A percentile compares a stretch with the other conserved stretches of the same genome.
These are phyloP conservation scores for Penicillium bovifimosum DNA, from an alignment of 495 filamentous ascomycete species.

Conservation along the genomic window DNA sequence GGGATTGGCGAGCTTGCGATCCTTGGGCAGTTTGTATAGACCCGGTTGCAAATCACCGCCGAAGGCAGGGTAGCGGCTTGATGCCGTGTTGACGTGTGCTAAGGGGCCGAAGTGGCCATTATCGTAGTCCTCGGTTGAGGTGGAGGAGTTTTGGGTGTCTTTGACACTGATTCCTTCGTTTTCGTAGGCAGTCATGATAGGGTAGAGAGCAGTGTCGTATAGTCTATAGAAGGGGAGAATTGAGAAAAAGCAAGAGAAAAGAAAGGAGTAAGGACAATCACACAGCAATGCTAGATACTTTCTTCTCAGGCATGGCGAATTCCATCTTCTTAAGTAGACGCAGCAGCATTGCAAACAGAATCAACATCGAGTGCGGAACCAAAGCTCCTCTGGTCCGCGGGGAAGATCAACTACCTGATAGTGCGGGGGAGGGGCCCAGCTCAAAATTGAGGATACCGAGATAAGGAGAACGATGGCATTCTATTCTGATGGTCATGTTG, in stretches of 20 bases:
- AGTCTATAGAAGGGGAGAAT: not conserved
- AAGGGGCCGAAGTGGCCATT: conserved; percentile 45
- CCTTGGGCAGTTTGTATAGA: conserved; percentile 61
- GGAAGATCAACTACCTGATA: not conserved
- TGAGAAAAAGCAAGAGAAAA: not conserved
- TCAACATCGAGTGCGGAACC: not conserved
- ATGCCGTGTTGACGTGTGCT: conserved; percentile 54
- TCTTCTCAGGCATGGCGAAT: not conserved
- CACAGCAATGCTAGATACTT: not conserved
- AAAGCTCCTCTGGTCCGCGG: not conserved
- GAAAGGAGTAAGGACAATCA: not conserved
- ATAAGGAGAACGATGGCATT: not conserved
- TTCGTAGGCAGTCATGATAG: conserved; percentile 4
- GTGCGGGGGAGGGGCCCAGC: not conserved
- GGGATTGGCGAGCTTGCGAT: conserved; percentile 72
- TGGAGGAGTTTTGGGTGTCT: conserved; percentile 1
- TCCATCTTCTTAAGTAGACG: not conserved
- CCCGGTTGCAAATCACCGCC: conserved; percentile 88
- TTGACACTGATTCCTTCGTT: conserved; percentile 1
- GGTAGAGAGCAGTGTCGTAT: too few species aligned
- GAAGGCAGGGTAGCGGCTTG: conserved; percentile 67
- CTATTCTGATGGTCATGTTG: too few species aligned
- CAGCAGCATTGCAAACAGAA: not conserved
- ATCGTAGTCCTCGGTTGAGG: not conserved
- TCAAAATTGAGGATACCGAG: not conserved